These are phyloP conservation scores for Fonsecaea multimorphosa DNA, from an alignment of 2,329 filamentous ascomycete genomes.

Conservation along the genomic window DNA sequence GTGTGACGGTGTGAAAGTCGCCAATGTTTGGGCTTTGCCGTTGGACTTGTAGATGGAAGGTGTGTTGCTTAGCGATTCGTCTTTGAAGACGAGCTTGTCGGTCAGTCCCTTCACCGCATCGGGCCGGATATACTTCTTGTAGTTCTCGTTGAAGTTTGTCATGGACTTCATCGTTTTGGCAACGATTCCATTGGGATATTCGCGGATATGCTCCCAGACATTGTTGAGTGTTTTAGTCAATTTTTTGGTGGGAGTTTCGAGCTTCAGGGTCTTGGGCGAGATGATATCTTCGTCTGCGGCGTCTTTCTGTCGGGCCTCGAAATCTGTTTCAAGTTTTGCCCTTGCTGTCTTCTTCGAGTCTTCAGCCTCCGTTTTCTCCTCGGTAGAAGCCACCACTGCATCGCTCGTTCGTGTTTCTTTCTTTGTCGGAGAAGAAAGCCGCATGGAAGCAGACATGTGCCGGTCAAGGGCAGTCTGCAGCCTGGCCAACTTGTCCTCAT, in stretches of 20 bases:
- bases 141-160: conserved; percentile 30
- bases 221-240: conserved; percentile 26
- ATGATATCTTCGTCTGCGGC: conserved; percentile 10
- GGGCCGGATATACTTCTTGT: conserved; percentile 28
- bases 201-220: conserved; percentile 35
- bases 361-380: not conserved
- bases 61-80: conserved; percentile 26
- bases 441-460: conserved; percentile 7
- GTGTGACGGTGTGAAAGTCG: conserved; percentile 20
- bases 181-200: conserved; percentile 39
- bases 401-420: not conserved
- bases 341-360: conserved; percentile 12
- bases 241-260: conserved; percentile 20
- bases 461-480: conserved; percentile 30
- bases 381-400: not conserved
- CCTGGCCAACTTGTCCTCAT: conserved; percentile 3
- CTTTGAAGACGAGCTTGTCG: conserved; percentile 33
- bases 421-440: not conserved
- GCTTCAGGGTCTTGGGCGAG: conserved; percentile 1
- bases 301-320: conserved; percentile 32
- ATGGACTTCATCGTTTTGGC: conserved; percentile 37
- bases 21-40: not conserved
- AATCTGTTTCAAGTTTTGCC: conserved; percentile 39
- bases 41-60: conserved; percentile 32
- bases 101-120: conserved; percentile 25